These are phyloP conservation scores for Yamadazyma diospyri DNA, from an alignment of 1,139 yeast genomes.

Conservation along the genomic window DNA sequence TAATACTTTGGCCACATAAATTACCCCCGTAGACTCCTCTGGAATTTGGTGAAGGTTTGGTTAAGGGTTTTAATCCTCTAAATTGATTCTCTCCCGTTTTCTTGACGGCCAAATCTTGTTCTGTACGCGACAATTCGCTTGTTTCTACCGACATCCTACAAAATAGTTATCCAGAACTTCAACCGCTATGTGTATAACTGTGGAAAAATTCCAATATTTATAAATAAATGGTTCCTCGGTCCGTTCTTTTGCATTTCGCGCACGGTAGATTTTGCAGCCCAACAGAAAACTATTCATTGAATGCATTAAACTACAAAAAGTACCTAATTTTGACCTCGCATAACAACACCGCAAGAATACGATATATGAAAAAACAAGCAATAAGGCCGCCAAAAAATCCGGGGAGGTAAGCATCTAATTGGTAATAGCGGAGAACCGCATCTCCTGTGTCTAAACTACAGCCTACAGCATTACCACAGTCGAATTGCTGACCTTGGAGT, in stretches of 20 bases:
- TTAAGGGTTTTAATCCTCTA: constrained; percentile 29
- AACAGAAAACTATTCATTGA: too few relatives aligned
- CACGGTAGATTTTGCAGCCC: constrained; percentile 3
- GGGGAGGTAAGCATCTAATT: constrained; percentile 26
- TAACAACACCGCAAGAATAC: constrained; percentile 26
- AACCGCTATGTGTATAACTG: background rate
- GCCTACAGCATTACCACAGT: constrained; percentile 22
- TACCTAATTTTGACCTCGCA: constrained; percentile 29
- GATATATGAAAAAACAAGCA: constrained; percentile 33
- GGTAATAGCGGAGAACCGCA: constrained; percentile 32
- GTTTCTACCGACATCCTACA: constrained; percentile 12
- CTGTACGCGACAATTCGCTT: constrained; percentile 5
- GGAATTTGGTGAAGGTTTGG: constrained; percentile 27
- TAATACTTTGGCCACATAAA: constrained; percentile 38
- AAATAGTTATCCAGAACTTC: background rate
- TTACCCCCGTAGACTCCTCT: constrained; percentile 44
- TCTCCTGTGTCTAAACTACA: constrained; percentile 36
- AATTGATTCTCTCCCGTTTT: constrained; percentile 20
- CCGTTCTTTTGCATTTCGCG: constrained; percentile 5
- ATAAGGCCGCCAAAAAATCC: constrained; percentile 35
- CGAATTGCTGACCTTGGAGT: constrained; percentile 29
- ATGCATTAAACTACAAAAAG: constrained; percentile 12
- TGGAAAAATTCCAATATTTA: constrained; percentile 1
- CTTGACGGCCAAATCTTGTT: constrained; percentile 20
- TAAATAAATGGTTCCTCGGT: constrained; percentile 6